A percentile compares a stretch with the other conserved stretches of the same genome.
phyloP scores from a whole-genome alignment of 805 yeast genomes.

The Yueomyces sinensis region DNA sequence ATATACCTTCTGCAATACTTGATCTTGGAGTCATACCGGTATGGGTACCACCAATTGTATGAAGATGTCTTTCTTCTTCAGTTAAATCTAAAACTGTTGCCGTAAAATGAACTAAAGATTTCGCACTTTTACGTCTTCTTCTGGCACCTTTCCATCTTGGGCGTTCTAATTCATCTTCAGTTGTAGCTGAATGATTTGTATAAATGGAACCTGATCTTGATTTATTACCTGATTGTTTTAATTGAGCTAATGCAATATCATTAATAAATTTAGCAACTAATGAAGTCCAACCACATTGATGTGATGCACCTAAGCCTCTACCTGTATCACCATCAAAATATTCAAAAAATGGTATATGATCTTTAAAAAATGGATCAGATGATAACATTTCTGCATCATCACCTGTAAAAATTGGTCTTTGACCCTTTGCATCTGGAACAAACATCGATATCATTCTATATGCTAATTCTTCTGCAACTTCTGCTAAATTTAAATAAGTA shows the following conservation, averaged over 20 bases:
- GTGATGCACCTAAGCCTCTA: conserved; percentile 84
- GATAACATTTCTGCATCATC: conserved; percentile 42
- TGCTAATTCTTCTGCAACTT: conserved; percentile 82
- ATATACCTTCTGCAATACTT: conserved; percentile 11
- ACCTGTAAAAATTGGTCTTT: conserved; percentile 70
- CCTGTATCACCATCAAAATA: conserved; percentile 93
- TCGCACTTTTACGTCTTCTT: conserved; percentile 58
- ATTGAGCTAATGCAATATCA: conserved; percentile 60
- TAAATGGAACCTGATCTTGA: conserved; percentile 9
- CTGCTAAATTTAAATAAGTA: conserved; percentile 59
- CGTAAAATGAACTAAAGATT: conserved; percentile 54
- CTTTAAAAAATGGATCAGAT: conserved; percentile 58
- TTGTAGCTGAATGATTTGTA: conserved; percentile 2
- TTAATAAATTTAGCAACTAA: conserved; percentile 85
- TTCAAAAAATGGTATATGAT: conserved; percentile 68
- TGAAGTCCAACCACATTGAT: conserved; percentile 96
- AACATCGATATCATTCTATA: conserved; percentile 73
- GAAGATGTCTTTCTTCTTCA: conserved; percentile 38
- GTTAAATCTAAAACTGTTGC: conserved; percentile 53
- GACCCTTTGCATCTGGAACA: conserved; percentile 47
- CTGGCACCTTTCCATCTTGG: background rate
- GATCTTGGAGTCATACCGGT: conserved; percentile 14
- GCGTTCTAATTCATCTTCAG: conserved; percentile 1
- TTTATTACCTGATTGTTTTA: conserved; percentile 4
- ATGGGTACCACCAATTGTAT: conserved; percentile 13